Percentiles rank a stretch among this genome's conserved stretches.
These are phyloP conservation scores for Fusarium armeniacum DNA, from an alignment of 2,329 filamentous ascomycete species.

Conservation along the genomic window DNA sequence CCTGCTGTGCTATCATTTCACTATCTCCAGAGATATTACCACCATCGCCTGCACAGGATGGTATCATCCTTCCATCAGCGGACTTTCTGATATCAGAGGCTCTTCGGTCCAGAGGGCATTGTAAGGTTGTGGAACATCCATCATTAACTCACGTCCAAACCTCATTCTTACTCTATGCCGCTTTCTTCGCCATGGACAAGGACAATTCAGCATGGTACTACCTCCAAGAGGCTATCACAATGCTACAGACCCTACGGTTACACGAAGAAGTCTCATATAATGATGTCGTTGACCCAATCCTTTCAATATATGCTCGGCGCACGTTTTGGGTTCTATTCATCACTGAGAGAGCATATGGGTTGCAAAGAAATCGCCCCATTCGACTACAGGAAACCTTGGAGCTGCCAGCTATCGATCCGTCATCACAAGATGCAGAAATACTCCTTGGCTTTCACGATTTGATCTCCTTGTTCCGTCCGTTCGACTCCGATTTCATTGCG, in stretches of 20 bases:
- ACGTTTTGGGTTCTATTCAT: conserved; percentile 53
- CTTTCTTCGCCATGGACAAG: conserved; percentile 51
- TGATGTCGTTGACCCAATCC: background rate
- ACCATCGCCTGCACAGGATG: conserved; percentile 3
- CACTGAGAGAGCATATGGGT: conserved; percentile 52
- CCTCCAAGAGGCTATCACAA: conserved; percentile 50
- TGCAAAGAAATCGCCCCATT: conserved; percentile 52
- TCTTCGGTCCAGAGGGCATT: conserved; percentile 45
- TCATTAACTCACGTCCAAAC: conserved; percentile 51
- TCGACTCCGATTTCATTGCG: conserved; percentile 49
- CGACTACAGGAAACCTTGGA: conserved; percentile 46
- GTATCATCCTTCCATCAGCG: conserved; percentile 28
- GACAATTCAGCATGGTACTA: conserved; percentile 55
- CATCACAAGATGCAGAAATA: conserved; percentile 46
- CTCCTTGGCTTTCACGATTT: conserved; percentile 53
- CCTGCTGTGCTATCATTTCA: conserved; percentile 51
- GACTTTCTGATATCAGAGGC: conserved; percentile 51
- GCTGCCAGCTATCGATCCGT: conserved; percentile 39
- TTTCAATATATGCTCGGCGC: conserved; percentile 43
- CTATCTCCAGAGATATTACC: conserved; percentile 49
- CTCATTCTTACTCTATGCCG: conserved; percentile 53
- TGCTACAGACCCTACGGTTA: conserved; percentile 49
- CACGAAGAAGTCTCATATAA: conserved; percentile 51
- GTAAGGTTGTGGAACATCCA: conserved; percentile 47
- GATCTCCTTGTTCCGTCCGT: conserved; percentile 47